These are phyloP conservation scores for Sordariomycetes sp. DNA, from an alignment of 2,329 filamentous ascomycete species.

Conservation along the genomic window DNA sequence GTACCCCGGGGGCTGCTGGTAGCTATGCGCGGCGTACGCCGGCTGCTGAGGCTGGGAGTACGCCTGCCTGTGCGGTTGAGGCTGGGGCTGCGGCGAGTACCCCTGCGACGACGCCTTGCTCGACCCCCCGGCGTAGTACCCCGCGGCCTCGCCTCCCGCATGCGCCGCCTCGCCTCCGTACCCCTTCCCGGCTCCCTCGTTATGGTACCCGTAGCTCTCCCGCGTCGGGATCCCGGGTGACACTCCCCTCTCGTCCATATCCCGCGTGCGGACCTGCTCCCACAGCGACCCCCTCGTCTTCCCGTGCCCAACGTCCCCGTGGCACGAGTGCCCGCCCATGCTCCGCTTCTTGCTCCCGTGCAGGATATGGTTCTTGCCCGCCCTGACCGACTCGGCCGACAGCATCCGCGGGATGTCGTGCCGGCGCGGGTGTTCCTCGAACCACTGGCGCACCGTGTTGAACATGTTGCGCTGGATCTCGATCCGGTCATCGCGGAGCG, in stretches of 20 bases:
- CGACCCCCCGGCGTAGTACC: not conserved
- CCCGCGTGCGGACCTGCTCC: conserved; percentile 45
- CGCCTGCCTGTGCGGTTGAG: not conserved
- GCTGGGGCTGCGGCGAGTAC: not conserved
- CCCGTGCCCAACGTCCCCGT: conserved; percentile 34
- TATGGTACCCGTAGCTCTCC: not conserved
- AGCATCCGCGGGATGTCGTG: conserved; percentile 62
- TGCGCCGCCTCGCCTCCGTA: not conserved
- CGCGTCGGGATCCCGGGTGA: not conserved
- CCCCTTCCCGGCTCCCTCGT: not conserved
- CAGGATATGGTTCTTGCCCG: conserved; percentile 65
- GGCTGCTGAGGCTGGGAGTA: not conserved
- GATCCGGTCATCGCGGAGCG: conserved; percentile 57
- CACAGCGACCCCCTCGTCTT: conserved; percentile 47
- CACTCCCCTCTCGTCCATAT: conserved; percentile 19
- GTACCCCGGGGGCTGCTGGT: not conserved
- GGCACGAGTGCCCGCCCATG: conserved; percentile 23
- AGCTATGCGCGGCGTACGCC: not conserved
- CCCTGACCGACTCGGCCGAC: conserved; percentile 68
- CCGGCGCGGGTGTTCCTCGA: conserved; percentile 52
- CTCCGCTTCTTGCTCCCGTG: conserved; percentile 19
- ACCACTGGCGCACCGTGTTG: conserved; percentile 71
- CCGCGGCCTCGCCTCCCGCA: not conserved
- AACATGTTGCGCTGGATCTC: conserved; percentile 88
- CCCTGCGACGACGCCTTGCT: not conserved